phyloP scores from a whole-genome alignment of 768 basidiomycete species.

The Leccinum arenicola region DNA sequence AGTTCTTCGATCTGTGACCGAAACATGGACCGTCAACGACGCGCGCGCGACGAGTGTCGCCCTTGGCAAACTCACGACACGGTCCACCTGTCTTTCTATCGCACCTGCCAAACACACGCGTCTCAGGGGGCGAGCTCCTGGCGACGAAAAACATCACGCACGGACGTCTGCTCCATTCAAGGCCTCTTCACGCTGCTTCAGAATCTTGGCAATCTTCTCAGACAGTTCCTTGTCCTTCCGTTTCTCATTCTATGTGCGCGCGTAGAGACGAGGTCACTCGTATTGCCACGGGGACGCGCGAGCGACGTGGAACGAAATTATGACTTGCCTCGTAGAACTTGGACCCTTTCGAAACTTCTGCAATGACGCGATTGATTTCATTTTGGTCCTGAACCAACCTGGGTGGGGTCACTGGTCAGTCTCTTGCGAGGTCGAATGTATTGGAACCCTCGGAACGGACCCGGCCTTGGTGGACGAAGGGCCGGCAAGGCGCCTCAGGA shows the following conservation, averaged over 20 bases:
- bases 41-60: background rate
- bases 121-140: background rate
- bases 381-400: constrained; percentile 75
- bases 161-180: constrained; percentile 55
- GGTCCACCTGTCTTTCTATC: constrained; percentile 67
- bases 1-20: constrained; percentile 54
- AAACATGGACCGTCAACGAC: background rate
- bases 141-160: constrained; percentile 28
- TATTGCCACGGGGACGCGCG: background rate
- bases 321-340: constrained; percentile 79
- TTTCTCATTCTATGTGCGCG: constrained; percentile 70
- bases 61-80: constrained; percentile 49
- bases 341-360: constrained; percentile 88
- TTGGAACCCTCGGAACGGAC: constrained; percentile 38
- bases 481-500: constrained; percentile 79
- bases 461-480: constrained; percentile 90
- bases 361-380: constrained; percentile 86
- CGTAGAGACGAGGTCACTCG: background rate
- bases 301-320: background rate
- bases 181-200: constrained; percentile 61
- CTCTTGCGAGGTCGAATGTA: background rate
- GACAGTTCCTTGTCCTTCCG: constrained; percentile 85
- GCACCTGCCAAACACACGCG: constrained; percentile 36
- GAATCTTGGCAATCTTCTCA: constrained; percentile 65
- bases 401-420: constrained; percentile 19